Base-by-base conservation (phyloP, 2,329 filamentous ascomycete species). In the Phialemonium atrogriseum region DNA sequence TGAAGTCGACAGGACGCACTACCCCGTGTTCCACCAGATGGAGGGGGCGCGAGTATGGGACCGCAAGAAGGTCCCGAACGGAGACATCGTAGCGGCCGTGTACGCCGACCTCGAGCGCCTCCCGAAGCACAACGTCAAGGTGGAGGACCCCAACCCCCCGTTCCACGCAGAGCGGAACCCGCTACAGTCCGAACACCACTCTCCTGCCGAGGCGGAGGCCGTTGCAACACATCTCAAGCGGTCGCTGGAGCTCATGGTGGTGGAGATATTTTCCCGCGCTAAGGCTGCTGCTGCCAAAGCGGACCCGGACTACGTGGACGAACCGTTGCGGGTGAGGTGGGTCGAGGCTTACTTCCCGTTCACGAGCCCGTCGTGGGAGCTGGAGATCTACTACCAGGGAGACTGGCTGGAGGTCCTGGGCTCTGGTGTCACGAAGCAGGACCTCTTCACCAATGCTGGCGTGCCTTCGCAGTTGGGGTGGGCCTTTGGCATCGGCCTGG, bases 11-110 rank as follows among this genome's bases (percentile, higher is more conserved):
- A 77, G 84, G 35, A 91, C 81, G 46, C 91, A 98, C 60, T 96
- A 96, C 59, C 91, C 91, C 1, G 77, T 94, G 36, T 98, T 98
- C 58, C 91, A 98, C 60, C 91, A 98, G 62, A 96, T 96, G 88
- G 91, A 98, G 56, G 89, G 87, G 10, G 89, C 89, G 7, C 72
- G 82, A 45, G 80, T 87, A 33, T 98, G 91, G 89, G 82, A 91
- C 51, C 74, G 85, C 8, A 66, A 53, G 17, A 70, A 63, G 52
- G 73, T 72, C 26, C 67, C 63, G 33, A 64, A 57, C 37, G 68
- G 66, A 12, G 70, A 81, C 41, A 54, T 87, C 12, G 73, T 73
- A 1, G 63, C 73, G 11, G 71, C 74, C 10, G 77, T 96, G 7
- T 73, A 70, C 62, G 68, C 68, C 21, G 85, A 94, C 49, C 45